Base-by-base conservation (phyloP, 495 filamentous ascomycete species). In the Barbatosphaeria neglecta region DNA sequence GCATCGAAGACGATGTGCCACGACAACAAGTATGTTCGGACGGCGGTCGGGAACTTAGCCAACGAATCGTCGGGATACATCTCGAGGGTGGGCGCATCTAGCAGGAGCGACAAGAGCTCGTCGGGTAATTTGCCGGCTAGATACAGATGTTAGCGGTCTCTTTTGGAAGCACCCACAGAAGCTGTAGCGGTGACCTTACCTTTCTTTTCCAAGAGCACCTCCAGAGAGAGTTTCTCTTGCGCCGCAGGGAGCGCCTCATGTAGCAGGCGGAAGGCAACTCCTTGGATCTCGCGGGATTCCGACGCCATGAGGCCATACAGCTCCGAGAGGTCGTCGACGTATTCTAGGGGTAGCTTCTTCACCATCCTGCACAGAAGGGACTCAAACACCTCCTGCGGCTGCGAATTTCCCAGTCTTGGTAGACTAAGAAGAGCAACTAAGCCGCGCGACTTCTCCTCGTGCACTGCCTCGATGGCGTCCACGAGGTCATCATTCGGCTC, bases 1-100 rank as follows among this genome's bases (percentile, higher is more conserved):
- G 89, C 84, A 54, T 92, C 88, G 57, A 94, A 96, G 3, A 95
- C 77, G 13, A 97, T 66, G 47, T 87, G 77, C 92, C 92, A 97
- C 35, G 88, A 84, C 22, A 95, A 66, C n/a, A 97, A 73, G 58
- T 95, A 99, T 5, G 81, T 80, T 41, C 85, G 73, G 37, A 80
- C 53, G 2, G 53, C 74, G 43, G 50, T 66, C 45, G 57, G 81
- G 66, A 64, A 93, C 63, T 48, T 59, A 45, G 45, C 66, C n/a
- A 73, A 59, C 1, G 61, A 49, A 25, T 73, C 70, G 11, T 70
- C 70, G 1, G 65, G 49, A 40, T 70, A 72, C 17, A 53, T 52
- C 17, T 68, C 64, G 13, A 74, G 59, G 1, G 64, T 67, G 4
- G 75, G 72, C 0, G 71, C 67, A 22, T 73, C 66, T 1, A 75